Conservation (phyloP, 1,284 basidiomycete genomes). For the Nidula niveotomentosa region DNA sequence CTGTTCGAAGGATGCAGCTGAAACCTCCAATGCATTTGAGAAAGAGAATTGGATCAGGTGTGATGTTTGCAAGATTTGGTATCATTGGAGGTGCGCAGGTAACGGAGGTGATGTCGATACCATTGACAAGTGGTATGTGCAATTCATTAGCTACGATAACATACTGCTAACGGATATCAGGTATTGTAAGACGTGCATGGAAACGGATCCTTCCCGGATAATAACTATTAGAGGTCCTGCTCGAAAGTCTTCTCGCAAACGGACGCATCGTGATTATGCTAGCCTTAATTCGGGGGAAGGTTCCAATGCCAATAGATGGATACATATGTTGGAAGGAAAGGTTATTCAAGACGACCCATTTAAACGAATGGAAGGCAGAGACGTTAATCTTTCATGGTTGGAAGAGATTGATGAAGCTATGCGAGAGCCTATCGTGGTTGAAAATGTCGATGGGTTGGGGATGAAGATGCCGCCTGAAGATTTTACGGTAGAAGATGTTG, state of each 20-base stretch:
- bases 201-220: conserved; percentile 53
- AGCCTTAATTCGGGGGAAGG: conserved; percentile 64
- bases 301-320: conserved; percentile 67
- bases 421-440: conserved; percentile 76
- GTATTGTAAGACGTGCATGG: conserved; percentile 69
- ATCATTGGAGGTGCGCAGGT: conserved; percentile 80
- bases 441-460: conserved; percentile 73
- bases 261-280: conserved; percentile 72
- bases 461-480: conserved; percentile 80
- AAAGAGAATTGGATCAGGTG: conserved; percentile 76
- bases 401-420: conserved; percentile 67
- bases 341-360: conserved; percentile 61
- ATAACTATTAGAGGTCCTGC: conserved; percentile 76
- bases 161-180: conserved; percentile 38
- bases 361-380: conserved; percentile 61
- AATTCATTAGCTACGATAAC: conserved; percentile 4
- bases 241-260: conserved; percentile 77
- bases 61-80: conserved; percentile 78
- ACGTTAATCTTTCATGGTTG: conserved; percentile 72
- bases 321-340: conserved; percentile 66
- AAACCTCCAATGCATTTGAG: conserved; percentile 27
- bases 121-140: conserved; percentile 45
- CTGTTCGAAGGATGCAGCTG: conserved; percentile 28
- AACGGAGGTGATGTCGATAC: conserved; percentile 60
- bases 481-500: conserved; percentile 80